Evolutionary conservation across 805 yeast genomes (phyloP).

Genomic region (Danielia oregonensis): DNA sequence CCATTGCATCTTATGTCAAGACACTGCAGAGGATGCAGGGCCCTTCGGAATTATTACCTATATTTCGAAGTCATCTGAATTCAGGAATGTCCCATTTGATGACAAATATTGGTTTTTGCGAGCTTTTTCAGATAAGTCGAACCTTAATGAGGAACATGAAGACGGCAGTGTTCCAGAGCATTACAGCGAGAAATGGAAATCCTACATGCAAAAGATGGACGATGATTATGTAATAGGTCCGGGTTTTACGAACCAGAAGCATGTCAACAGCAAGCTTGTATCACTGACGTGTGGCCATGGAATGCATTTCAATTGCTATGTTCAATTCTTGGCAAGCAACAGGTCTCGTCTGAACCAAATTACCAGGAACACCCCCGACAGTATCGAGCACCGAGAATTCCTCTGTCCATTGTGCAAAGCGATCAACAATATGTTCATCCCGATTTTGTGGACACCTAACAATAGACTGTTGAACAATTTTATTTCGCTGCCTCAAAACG

Average conservation of each 20-base stretch:
- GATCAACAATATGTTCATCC: conserved; percentile 77
- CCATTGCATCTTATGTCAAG: conserved; percentile 79
- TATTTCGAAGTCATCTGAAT: conserved; percentile 54
- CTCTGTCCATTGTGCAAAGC: conserved; percentile 91
- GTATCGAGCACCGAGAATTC: conserved; percentile 65
- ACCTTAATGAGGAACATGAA: conserved; percentile 21
- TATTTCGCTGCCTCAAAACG: conserved; percentile 10
- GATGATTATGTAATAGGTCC: conserved; percentile 58
- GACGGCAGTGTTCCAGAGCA: conserved; percentile 11
- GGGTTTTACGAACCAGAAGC: conserved; percentile 51
- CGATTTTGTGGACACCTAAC: conserved; percentile 60
- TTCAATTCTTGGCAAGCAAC: conserved; percentile 56
- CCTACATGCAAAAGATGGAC: conserved; percentile 34
- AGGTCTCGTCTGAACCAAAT: conserved; percentile 62
- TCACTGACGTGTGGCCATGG: conserved; percentile 90
- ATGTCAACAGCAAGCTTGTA: conserved; percentile 43
- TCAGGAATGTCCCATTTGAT: conserved; percentile 61
- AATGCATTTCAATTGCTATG: conserved; percentile 78
- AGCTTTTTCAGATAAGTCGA: conserved; percentile 49
- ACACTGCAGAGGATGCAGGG: conserved; percentile 61
- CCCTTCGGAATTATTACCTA: conserved; percentile 74
- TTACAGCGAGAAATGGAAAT: conserved; percentile 31
- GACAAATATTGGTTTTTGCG: conserved; percentile 63
- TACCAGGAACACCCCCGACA: conserved; percentile 79
- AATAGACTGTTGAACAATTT: conserved; percentile 24